phyloP scores from a whole-genome alignment of 2,329 filamentous ascomycete genomes.

The Cladosporium sphaerospermum region DNA sequence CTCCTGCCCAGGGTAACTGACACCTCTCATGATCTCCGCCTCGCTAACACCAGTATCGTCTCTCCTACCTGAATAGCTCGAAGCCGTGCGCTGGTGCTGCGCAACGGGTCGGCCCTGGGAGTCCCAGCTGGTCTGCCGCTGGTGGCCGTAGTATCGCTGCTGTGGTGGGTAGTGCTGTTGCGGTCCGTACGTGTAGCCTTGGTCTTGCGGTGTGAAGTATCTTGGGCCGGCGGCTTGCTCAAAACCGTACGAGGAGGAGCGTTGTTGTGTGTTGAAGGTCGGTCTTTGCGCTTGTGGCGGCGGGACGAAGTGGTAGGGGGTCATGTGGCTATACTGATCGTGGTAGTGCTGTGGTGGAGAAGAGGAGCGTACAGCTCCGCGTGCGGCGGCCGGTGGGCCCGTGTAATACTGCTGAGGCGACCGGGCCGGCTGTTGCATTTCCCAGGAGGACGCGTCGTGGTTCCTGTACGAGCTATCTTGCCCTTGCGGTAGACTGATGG shows the following conservation, averaged over 20 bases:
- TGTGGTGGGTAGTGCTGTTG: conserved; percentile 6
- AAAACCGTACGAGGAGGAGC: background rate
- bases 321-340: conserved; percentile 4
- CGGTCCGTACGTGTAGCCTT: background rate
- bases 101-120: conserved; percentile 5
- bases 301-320: background rate
- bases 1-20: conserved; percentile 64
- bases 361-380: conserved; percentile 2
- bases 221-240: background rate
- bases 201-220: background rate
- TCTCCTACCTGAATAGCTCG: conserved; percentile 22
- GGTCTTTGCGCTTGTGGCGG: background rate
- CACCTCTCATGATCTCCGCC: conserved; percentile 51
- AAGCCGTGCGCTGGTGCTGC: conserved; percentile 16
- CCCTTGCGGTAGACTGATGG: conserved; percentile 18
- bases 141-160: conserved; percentile 16
- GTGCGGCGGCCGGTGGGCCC: conserved; percentile 4
- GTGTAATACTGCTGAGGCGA: background rate
- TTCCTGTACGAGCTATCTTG: background rate
- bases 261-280: background rate
- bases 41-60: conserved; percentile 24
- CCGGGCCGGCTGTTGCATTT: background rate
- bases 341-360: background rate
- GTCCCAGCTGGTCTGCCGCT: conserved; percentile 1
- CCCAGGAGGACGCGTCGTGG: background rate